Evolutionary conservation across 805 yeast genomes (phyloP), one percentile per base, ranked within the genome.

Genomic region (Candida morakotiae): DNA sequence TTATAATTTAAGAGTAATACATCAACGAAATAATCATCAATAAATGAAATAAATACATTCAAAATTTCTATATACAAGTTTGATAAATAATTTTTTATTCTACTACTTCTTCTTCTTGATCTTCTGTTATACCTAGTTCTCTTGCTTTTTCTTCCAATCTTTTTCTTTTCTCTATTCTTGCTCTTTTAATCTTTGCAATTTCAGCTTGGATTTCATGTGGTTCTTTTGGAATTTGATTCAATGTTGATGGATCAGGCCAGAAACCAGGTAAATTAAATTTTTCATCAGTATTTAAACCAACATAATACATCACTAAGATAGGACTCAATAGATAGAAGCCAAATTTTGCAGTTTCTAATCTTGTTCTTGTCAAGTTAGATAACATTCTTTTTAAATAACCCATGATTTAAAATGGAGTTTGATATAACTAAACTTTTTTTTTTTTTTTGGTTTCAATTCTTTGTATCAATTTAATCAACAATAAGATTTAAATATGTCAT

Each of bases 201-300:
- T 89, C 98, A 1, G 93, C 91, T 56, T 86, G 83, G 42, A 89
- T 87, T 55, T 89, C 96, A 51, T 83, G 85, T 2, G 88, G 88
- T 53, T 89, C 96, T 53, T 88, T 89, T 2, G 98, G 98, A 24
- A 89, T 81, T 62, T 86, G 83, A 56, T 89, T 88, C 48, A 87
- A 71, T 2, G 96, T 83, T 28, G 84, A 83, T 28, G 96, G 96
- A 58, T 88, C 97, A 2, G 98, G 98, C 95, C 96, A 88, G 62
- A 87, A 89, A 15, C 96, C 96, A 7, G 95, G 94, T 33, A 88
- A 81, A 54, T 87, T 86, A 58, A 89, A 79, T 65, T 87, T 89
- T 50, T 71, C 77, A 58, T 89, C 95, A 1, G 97, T 83, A 51
- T 89, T 89, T 27, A 83, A 75, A 55, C 98, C 97, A 31, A 87